Evolutionary conservation across 108 stramenopile genomes (phyloP).

Genomic region (Aureococcus anophagefferens): DNA sequence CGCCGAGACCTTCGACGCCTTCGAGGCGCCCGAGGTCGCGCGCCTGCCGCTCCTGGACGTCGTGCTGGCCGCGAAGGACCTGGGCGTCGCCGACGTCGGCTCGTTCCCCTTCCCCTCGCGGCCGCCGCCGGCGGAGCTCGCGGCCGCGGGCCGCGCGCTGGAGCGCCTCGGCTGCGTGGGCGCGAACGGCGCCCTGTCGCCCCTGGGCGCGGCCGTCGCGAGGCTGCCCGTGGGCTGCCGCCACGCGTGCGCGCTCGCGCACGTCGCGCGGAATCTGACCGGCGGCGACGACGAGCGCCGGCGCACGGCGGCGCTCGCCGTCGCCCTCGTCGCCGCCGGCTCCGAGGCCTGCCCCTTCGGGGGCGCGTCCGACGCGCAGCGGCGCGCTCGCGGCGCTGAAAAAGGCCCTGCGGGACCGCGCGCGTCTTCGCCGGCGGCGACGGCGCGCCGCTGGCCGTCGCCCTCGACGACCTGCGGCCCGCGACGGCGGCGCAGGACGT

Average conservation of each 20-base stretch:
- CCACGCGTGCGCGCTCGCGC: neutral
- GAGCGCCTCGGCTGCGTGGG: slow-evolving; percentile 68
- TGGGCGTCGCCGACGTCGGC: slow-evolving; percentile 61
- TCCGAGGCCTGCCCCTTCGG: neutral
- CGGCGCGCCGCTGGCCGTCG: no score
- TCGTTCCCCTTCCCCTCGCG: slow-evolving; percentile 70
- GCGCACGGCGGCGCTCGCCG: neutral
- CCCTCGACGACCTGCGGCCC: neutral
- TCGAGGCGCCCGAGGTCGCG: slow-evolving; percentile 70
- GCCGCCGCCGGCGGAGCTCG: slow-evolving; percentile 55
- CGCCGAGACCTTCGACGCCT: slow-evolving; percentile 66
- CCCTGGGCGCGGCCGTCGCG: neutral
- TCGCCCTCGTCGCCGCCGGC: neutral
- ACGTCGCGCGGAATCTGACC: no score
- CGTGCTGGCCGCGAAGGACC: slow-evolving; percentile 75
- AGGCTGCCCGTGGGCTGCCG: neutral
- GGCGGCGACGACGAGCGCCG: no score
- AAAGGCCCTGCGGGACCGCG: neutral
- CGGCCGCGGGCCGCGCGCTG: slow-evolving; percentile 59
- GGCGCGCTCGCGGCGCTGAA: neutral
- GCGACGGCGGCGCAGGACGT: neutral
- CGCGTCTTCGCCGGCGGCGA: no score
- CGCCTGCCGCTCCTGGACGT: slow-evolving; percentile 76
- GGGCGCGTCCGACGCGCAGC: no score
- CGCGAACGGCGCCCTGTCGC: neutral